Base-by-base conservation (phyloP, 1,284 basidiomycete species). In the Pyrrhoderma lamaoense region DNA sequence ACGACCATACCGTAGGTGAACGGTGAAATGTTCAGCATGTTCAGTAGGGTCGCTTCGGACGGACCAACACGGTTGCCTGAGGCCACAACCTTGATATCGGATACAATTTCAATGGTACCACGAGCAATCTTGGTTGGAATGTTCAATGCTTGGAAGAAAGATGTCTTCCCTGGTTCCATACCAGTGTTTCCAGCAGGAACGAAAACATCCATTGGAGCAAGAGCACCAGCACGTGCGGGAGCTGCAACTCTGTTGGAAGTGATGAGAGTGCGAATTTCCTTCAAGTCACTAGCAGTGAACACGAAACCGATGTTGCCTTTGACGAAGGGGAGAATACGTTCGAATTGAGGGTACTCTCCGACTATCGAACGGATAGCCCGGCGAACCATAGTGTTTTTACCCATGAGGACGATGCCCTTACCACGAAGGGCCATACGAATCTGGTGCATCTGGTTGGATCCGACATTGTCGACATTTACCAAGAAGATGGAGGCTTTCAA, bases 301-400 rank as follows among this genome's bases (percentile, higher is more conserved):
- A 99, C 95, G 78, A 99, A 99, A 57, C 95, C 95, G 62, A 99
- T 90, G 84, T 99, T 99, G 62, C 93, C 94, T 71, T 79, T 89
- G 75, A 99, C 79, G 77, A 90, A 83, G 59, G 94, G 95, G 58
- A 99, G 84, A 69, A 99, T 84, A 69, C 85, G 89, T 77, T 99
- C 95, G 77, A 89, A 94, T 67, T 93, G 85, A 58, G 96, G 95
- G 77, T 76, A 81, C 66, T 98, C 95, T 60, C 78, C 57, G 64
- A 98, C 79, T 70, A 98, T 83, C 67, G 85, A 78, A 62, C 95
- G 93, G 60, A 99, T 81, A 55, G 93, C 95, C 67, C 95, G 93
- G 74, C 95, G 91, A 65, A 98, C 94, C 96, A 99, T 98, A 69
- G 96, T 99, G 86, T 99, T 99, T 79, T 99, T 99, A 68, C 95